Percentiles rank a stretch among this genome's conserved stretches.
Evolutionary conservation across 1,139 yeast genomes (phyloP).

Genomic region (Scheffersomyces parashehatae): DNA sequence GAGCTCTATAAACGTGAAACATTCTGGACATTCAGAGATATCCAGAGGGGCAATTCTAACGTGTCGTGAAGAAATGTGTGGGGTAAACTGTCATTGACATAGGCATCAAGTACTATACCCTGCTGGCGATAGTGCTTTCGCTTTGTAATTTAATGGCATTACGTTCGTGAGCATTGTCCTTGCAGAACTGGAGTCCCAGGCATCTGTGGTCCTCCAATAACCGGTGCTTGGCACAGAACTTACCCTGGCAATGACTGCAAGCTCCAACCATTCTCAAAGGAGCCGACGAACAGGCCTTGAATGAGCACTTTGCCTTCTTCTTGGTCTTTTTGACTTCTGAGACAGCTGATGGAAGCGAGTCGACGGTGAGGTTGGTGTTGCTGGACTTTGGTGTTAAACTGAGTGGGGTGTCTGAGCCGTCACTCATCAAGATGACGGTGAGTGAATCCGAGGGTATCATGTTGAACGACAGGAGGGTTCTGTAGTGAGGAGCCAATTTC

Average conservation of each 20-base stretch:
- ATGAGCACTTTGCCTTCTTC: conserved; percentile 65
- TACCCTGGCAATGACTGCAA: conserved; percentile 83
- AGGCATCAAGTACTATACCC: conserved; percentile 18
- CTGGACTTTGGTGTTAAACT: conserved; percentile 14
- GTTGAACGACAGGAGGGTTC: conserved; percentile 23
- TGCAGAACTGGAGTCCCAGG: conserved; percentile 74
- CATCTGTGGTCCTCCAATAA: conserved; percentile 84
- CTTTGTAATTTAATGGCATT: conserved; percentile 35
- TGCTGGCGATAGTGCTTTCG: conserved; percentile 43
- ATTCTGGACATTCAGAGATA: background rate
- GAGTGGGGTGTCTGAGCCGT: conserved; percentile 27
- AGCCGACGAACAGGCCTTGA: conserved; percentile 59
- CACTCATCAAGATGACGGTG: conserved; percentile 48
- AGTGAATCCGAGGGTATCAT: conserved; percentile 22
- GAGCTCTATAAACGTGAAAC: too few species aligned
- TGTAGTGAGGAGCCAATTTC: conserved; percentile 39
- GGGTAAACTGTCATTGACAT: too few species aligned
- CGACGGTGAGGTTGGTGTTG: conserved; percentile 12
- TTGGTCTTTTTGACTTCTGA: conserved; percentile 39
- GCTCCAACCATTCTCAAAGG: conserved; percentile 87
- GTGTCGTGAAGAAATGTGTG: background rate
- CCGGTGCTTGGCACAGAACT: conserved; percentile 85
- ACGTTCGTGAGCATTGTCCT: conserved; percentile 68
- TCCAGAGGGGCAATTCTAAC: background rate
- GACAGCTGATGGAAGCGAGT: conserved; percentile 12